Conservation (phyloP, 257 asterid species). For the Nicotiana tomentosiformis region DNA sequence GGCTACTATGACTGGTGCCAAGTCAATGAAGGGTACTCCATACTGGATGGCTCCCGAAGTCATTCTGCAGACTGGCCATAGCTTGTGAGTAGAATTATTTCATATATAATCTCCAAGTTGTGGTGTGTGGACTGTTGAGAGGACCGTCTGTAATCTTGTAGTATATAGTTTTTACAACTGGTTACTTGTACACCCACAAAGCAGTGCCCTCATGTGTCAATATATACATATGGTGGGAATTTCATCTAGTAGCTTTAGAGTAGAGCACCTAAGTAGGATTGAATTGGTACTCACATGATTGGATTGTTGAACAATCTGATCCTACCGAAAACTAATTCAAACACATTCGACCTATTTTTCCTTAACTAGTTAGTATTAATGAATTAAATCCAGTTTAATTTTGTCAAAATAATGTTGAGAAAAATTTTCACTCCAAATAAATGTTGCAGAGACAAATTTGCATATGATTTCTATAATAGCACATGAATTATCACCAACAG, state of each 20-base stretch:
- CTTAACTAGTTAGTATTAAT: not conserved
- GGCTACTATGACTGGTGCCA: conserved; percentile 98
- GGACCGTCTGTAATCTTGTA: not conserved
- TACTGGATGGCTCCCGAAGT: conserved; percentile 99
- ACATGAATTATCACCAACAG: not conserved
- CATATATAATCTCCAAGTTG: not conserved
- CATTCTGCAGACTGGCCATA: conserved; percentile 97
- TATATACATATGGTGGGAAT: not conserved
- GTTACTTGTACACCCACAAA: not conserved
- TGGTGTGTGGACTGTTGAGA: not conserved
- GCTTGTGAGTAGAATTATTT: conserved; percentile 66
- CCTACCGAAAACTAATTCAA: not conserved
- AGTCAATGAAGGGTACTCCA: conserved; percentile 99
- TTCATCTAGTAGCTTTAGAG: not conserved
- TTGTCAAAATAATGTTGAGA: not conserved
- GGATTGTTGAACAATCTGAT: not conserved
- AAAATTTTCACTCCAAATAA: not conserved
- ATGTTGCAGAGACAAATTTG: not conserved
- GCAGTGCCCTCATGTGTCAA: not conserved
- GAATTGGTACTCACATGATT: not conserved
- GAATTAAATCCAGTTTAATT: not conserved
- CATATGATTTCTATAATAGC: not conserved
- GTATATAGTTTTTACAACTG: not conserved
- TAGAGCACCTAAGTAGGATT: not conserved
- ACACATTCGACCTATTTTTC: not conserved